phyloP scores from a whole-genome alignment of 176 grass and related monocot genomes.

The Olyra latifolia region DNA sequence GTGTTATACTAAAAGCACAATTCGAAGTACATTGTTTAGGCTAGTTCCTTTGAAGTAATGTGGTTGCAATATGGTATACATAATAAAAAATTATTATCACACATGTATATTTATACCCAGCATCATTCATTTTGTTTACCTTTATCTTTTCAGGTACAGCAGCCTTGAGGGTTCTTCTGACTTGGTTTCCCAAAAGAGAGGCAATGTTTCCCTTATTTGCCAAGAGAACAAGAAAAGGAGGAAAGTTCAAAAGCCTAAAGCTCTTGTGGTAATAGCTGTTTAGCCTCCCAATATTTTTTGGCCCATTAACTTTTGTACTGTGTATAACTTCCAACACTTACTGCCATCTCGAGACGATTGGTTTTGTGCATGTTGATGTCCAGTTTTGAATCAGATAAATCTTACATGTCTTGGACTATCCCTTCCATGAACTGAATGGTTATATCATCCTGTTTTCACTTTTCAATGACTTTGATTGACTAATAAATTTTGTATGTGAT shows the following conservation, averaged over 20 bases:
- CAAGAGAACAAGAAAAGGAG: slow-evolving; percentile 56
- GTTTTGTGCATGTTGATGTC: slow-evolving; percentile 1
- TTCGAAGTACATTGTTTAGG: background rate
- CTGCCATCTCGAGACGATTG: background rate
- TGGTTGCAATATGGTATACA: background rate
- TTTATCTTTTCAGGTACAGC: slow-evolving; percentile 48
- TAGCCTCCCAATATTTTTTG: background rate
- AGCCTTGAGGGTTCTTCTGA: slow-evolving; percentile 44
- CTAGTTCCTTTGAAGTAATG: background rate
- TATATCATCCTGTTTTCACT: background rate
- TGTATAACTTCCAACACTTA: background rate
- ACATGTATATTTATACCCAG: background rate
- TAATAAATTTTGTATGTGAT: background rate
- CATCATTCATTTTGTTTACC: slow-evolving; percentile 11
- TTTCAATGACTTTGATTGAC: background rate
- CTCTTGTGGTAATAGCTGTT: slow-evolving; percentile 34
- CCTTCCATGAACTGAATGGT: background rate
- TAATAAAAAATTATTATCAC: background rate
- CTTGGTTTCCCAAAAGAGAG: slow-evolving; percentile 60
- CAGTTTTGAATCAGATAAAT: background rate
- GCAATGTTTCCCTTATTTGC: slow-evolving; percentile 42
- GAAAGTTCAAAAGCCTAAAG: slow-evolving; percentile 46
- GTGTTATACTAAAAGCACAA: background rate
- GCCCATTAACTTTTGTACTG: background rate
- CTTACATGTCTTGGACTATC: background rate